Base-by-base conservation (phyloP, 306 rosid species). In the Quercus berberidifolia region DNA sequence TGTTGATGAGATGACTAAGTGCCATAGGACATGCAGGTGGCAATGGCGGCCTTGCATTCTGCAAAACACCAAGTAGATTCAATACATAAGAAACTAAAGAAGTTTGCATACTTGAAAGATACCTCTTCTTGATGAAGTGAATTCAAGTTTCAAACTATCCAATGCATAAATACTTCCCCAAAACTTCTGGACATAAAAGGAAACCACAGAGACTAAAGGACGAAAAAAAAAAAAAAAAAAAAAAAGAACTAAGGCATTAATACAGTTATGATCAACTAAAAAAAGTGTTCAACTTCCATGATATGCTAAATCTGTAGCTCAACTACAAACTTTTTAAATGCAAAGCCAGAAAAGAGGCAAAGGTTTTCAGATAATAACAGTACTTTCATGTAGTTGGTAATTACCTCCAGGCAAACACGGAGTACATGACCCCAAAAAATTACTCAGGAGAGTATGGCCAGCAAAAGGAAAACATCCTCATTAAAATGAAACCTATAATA, bases 11-110 rank as follows among this genome's bases (percentile, higher is more conserved):
- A 71, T 83, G 81, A 76, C 93, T 78, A 49, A 95, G 87, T 57
- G 93, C 94, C 82, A 41, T n/a, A 0, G 99, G 99, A 81, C 99
- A 95, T 59, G 82, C 88, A 4, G 92, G 59, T 55, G 97, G 98
- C 81, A 95, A 71, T 30, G 98, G 96, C 1, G 99, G 99, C 76
- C 99, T 95, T 82, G 91, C 95, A 87, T 95, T 95, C 99, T 95
- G 85, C 90, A 84, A 63, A 74, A 79, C 69, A 43, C 14, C 5
- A 69, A 82, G 63, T 74, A 76, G 56, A 14, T 31, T 55, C 23
- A 64, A 28, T 65, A 18, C 72, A 51, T n/a, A 23, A 71, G 57
- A 20, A 51, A 72, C 43, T 51, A 26, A 17, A 25, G 62, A 46
- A 5, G 43, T 28, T 46, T 51, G 13, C 75, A 52, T 72, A 7